Evolutionary conservation across 2,329 filamentous ascomycete genomes (phyloP), one percentile per base, ranked within the genome.

Genomic region (Venturiaceae sp.): DNA sequence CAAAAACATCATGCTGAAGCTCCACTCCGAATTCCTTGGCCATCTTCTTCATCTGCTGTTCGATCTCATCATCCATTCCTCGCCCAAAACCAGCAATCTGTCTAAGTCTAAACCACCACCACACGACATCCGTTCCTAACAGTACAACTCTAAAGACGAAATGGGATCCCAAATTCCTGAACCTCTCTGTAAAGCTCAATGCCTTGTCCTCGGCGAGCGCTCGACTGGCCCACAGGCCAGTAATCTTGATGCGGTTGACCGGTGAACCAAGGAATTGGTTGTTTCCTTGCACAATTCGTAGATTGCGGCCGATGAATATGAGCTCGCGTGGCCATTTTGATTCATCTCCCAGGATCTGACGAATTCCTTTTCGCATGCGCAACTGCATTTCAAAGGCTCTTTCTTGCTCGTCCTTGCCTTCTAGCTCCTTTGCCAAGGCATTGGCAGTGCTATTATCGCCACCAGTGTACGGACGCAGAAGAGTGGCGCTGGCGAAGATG

Each of bases 21-120:
- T 97, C 92, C 3, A 97, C 83, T 0, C 94, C 94, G 74, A 94
- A 91, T 65, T 95, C 92, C 69, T 88, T 90, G 1, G 92, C 92
- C 79, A 96, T 88, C 59, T 80, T 82, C 72, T 83, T 86, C 91
- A 97, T 95, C 65, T 87, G 82, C 67, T 82, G 81, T 77, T 97
- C 94, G 62, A 97, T 85, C 69, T 92, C 90, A 68, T 96, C 92
- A 70, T 97, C 94, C 88, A 97, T 94, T 0, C 92, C 92, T 9
- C 84, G 80, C 0, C 92, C 90, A 2, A 85, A 72, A 0, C 89
- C 88, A 13, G 96, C 68, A 69, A 83, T 81, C 74, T 97, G 92
- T 64, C 84, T 81, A 6, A 95, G 55, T 74, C 88, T 89, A 65
- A 84, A 87, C 65, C 87, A 87, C 71, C 88, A 95, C 71, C 96